Evolutionary conservation across 2,329 filamentous ascomycete species (phyloP).

Genomic region (Chalaropsis ovoidea): DNA sequence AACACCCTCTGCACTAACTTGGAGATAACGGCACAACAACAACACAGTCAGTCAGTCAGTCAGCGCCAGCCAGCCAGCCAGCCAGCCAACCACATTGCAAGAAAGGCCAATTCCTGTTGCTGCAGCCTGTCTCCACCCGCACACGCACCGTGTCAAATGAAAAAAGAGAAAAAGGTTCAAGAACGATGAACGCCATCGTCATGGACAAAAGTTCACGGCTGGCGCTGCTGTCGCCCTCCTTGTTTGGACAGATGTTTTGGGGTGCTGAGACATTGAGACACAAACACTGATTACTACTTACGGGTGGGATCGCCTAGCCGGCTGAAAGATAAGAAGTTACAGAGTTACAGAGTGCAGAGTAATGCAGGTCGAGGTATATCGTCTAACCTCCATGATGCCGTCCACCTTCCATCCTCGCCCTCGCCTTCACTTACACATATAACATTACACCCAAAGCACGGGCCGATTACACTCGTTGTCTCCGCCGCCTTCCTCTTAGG

Average conservation of each 20-base stretch:
- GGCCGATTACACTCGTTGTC: background rate
- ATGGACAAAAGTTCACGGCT: background rate
- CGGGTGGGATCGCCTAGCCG: background rate
- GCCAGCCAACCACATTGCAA: background rate
- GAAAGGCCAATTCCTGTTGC: background rate
- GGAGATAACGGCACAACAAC: background rate
- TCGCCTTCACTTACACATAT: too few relatives aligned
- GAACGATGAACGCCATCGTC: background rate
- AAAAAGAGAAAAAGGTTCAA: background rate
- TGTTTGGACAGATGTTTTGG: background rate
- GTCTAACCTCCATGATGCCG: background rate
- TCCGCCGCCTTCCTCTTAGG: background rate
- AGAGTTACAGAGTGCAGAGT: too few relatives aligned
- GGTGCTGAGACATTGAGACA: background rate
- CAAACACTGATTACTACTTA: too few relatives aligned
- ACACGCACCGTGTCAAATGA: background rate
- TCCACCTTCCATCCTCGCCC: too few relatives aligned
- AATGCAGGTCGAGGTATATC: background rate
- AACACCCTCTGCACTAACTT: too few relatives aligned
- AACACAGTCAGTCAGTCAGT: background rate
- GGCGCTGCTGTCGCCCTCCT: background rate
- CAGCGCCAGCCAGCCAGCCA: background rate
- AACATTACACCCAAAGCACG: background rate
- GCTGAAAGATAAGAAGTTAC: background rate
- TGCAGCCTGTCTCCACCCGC: background rate